phyloP scores from a whole-genome alignment of 2,329 filamentous ascomycete species.

The Zymoseptoria ardabiliae region DNA sequence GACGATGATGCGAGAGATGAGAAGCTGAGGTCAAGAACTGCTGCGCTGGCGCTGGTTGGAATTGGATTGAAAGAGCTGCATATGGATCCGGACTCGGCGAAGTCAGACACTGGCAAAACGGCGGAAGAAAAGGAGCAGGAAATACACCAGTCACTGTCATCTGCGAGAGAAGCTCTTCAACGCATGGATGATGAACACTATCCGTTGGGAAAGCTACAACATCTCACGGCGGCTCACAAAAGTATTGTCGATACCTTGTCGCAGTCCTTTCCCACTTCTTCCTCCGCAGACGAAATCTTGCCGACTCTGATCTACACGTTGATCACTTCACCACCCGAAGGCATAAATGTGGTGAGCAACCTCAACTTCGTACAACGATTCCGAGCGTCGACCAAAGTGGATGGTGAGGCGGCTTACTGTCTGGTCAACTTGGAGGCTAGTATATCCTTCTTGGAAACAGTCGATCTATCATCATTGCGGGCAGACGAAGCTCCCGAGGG shows the following conservation, averaged over 20 bases:
- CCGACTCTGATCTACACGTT: slow-evolving; percentile 94
- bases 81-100: slow-evolving; percentile 58
- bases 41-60: slow-evolving; percentile 80
- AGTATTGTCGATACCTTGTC: slow-evolving; percentile 83
- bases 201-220: slow-evolving; percentile 83
- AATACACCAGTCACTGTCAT: slow-evolving; percentile 64
- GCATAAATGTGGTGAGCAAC: slow-evolving; percentile 86
- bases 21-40: slow-evolving; percentile 88
- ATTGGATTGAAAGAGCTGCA: slow-evolving; percentile 82
- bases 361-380: slow-evolving; percentile 92
- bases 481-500: slow-evolving; percentile 67
- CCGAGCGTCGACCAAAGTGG: slow-evolving; percentile 74
- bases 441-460: slow-evolving; percentile 88
- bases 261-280: slow-evolving; percentile 59
- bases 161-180: slow-evolving; percentile 59
- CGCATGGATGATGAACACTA: slow-evolving; percentile 83
- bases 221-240: slow-evolving; percentile 83
- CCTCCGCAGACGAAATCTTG: slow-evolving; percentile 93
- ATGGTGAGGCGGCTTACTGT: slow-evolving; percentile 92
- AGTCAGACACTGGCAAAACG: slow-evolving; percentile 51
- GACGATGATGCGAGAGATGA: slow-evolving; percentile 93
- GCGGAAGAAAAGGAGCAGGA: slow-evolving; percentile 50
- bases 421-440: slow-evolving; percentile 92
- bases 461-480: slow-evolving; percentile 82
- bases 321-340: slow-evolving; percentile 80